phyloP scores from a whole-genome alignment of 306 rosid genomes.

The Malus asiatica region DNA sequence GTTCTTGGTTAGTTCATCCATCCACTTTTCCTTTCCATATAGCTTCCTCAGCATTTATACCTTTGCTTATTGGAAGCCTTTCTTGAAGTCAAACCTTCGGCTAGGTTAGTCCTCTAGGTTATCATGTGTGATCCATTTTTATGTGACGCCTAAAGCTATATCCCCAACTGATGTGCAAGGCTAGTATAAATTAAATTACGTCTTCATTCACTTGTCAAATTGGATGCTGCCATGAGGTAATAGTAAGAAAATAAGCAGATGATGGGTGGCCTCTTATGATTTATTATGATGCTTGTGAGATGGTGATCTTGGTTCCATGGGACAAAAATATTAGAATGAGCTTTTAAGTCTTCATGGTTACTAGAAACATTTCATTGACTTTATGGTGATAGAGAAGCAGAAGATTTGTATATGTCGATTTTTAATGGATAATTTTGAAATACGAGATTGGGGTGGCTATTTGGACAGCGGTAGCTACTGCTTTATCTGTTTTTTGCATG shows the following conservation, averaged over 20 bases:
- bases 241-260: background rate
- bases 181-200: background rate
- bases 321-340: background rate
- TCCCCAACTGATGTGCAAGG: background rate
- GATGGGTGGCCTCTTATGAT: background rate
- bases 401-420: background rate
- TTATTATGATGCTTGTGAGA: background rate
- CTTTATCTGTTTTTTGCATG: background rate
- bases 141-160: background rate
- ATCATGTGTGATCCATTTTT: background rate
- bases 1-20: background rate
- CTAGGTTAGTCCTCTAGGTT: background rate
- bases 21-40: background rate
- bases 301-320: background rate
- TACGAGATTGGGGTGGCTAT: background rate
- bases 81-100: background rate
- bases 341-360: background rate
- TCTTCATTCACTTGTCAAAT: background rate
- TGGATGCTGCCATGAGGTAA: background rate
- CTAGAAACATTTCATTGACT: background rate
- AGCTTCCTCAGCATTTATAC: background rate
- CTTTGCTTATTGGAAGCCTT: background rate
- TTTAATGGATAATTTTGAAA: background rate
- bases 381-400: background rate
- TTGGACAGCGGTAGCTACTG: background rate